Evolutionary conservation across 257 asterid genomes (phyloP), one percentile per base, ranked within the genome.

Genomic region (Rehmannia glutinosa): DNA sequence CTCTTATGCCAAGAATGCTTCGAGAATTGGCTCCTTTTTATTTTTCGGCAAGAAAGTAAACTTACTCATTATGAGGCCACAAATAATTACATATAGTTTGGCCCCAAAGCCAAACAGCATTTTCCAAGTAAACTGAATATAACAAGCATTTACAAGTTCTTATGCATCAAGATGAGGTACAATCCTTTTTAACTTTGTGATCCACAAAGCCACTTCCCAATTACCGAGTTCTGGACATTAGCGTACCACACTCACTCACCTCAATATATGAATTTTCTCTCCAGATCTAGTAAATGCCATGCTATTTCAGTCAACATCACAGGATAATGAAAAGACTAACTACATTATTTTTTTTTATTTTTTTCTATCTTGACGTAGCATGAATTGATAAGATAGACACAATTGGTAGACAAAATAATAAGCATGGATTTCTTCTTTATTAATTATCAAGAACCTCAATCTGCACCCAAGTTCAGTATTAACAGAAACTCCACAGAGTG

Each of bases 371-470:
- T 30, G 42, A 35, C 5, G 2, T 28, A 8, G n/a, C 54, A 56
- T 20, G 56, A 47, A 70, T 32, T 21, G 28, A 41, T 28, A 57
- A 51, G 41, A 62, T 15, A 62, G 33, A 43, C 2, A 17, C 28
- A 17, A 32, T 43, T 8, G 55, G 64, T 35, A 5, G 7, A 51
- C n/a, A 25, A 32, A 60, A 75, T 6, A 32, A 53, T 38, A 74
- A 56, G 60, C 45, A 74, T 30, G 30, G 30, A 25, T 61, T 39
- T 20, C 15, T 19, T 45, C 38, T 51, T 30, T 73, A 61, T 25
- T 61, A 64, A 51, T 51, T 19, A 69, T 61, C 58, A 58, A 52
- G n/a, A 66, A 56, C 47, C 24, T 23, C 28, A 27, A 45, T 42
- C 30, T 69, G 65, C 16, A 54, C 55, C 42, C 43, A 59, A 68